Base-by-base conservation (phyloP, 2,329 filamentous ascomycete genomes). In the Ophidiomyces ophidiicola region DNA sequence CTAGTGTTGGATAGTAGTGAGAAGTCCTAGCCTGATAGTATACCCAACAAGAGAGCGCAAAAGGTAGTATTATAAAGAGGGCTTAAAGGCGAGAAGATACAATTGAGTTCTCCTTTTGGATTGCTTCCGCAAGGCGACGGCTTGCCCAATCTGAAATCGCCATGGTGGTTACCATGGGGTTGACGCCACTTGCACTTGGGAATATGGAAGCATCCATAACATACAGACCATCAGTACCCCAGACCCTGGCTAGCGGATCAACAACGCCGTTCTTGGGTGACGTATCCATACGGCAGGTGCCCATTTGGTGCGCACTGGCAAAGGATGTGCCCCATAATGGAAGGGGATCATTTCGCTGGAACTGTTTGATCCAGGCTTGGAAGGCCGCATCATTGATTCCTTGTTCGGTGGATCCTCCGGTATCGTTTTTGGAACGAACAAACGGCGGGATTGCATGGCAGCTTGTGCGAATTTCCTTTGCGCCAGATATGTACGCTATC, bases 401-500 rank as follows among this genome's bases (percentile, higher is more conserved):
- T 5, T 61, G 55, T 1, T 61, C 52, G 2, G 57, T 45, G 5
- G 38, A 30, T 8, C 41, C 43, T 4, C 19, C 20, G 15, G 44
- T 40, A 3, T n/a, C n/a, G n/a, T 49, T 48, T 5, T 51, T 48
- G 3, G 57, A 50, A 8, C 74, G 70, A 20, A 71, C 56, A 54
- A 86, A 94, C 0, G 78, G 70, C 21, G 70, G 64, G 24, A 84
- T 57, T 6, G 74, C 76, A 0, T 74, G 70, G 14, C 82, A 67
- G 3, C 69, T 65, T 0, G 78, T 67, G 53, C 79, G 74, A 53
- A 94, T 87, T 59, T 93, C 84, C n/a, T 64, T 68, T 0, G 87
- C 88, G 17, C 86, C 85, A 28, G 75, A 70, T 32, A 85, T 72
- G 56, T 86, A 88, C 46, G 78, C 74, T 28, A 94, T 77, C 56